Percentiles rank a stretch among this genome's conserved stretches.
phyloP scores from a whole-genome alignment of 2,329 filamentous ascomycete genomes.

The Aspergillus brasiliensis region DNA sequence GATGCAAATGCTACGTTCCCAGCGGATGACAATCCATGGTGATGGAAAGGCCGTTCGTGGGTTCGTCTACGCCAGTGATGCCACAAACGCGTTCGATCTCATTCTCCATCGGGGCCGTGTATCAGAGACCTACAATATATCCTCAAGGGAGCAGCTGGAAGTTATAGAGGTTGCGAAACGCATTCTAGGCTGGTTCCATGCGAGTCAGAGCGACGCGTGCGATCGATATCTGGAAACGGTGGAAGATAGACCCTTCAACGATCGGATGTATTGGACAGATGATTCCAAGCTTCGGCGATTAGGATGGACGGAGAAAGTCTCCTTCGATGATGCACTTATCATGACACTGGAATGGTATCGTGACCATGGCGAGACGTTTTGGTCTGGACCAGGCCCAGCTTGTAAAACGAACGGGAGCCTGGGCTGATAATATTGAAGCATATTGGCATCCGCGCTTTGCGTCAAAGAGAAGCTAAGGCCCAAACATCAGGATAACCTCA shows the following conservation, averaged over 20 bases:
- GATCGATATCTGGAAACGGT: slow-evolving; percentile 72
- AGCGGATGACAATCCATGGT: slow-evolving; percentile 73
- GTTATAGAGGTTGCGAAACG: slow-evolving; percentile 70
- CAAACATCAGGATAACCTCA: too few species aligned
- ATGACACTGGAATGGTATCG: not conserved
- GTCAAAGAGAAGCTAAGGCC: not conserved
- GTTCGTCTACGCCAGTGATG: slow-evolving; percentile 78
- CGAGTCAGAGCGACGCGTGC: slow-evolving; percentile 56
- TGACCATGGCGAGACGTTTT: not conserved
- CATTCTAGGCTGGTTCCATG: slow-evolving; percentile 62
- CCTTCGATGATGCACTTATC: slow-evolving; percentile 74
- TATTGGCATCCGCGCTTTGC: not conserved
- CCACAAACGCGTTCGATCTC: slow-evolving; percentile 79
- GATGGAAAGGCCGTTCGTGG: slow-evolving; percentile 73
- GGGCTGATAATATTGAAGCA: not conserved
- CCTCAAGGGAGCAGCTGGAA: slow-evolving; percentile 74
- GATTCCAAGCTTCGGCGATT: slow-evolving; percentile 67
- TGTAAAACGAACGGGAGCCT: not conserved
- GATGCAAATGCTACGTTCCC: slow-evolving; percentile 67
- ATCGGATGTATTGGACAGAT: slow-evolving; percentile 72
- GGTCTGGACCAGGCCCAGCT: not conserved
- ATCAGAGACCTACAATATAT: slow-evolving; percentile 80
- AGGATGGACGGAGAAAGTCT: slow-evolving; percentile 70
- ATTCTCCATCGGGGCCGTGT: slow-evolving; percentile 75
- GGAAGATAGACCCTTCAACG: slow-evolving; percentile 76